Conservation (phyloP, 192 early-diverging fungal species). For the Rhizophagus clarus region DNA sequence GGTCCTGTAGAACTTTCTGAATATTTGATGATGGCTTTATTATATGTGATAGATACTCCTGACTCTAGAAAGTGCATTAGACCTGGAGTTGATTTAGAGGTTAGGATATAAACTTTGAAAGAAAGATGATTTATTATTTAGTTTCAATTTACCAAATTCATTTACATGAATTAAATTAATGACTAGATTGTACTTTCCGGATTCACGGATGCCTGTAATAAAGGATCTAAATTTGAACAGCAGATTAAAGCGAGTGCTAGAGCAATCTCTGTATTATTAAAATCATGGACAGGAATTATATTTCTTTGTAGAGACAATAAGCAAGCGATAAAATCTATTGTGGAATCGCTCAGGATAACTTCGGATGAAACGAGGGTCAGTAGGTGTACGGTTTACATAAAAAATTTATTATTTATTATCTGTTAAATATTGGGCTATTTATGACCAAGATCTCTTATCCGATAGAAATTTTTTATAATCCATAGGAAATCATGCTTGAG, state of each 20-base stretch:
- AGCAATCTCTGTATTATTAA: constrained; percentile 65
- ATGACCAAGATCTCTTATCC: constrained; percentile 21
- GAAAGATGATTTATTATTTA: not conserved
- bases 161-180: not conserved
- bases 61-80: constrained; percentile 63
- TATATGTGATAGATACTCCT: constrained; percentile 75
- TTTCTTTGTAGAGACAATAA: constrained; percentile 75
- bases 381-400: not conserved
- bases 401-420: constrained; percentile 32
- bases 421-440: constrained; percentile 17
- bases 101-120: constrained; percentile 29
- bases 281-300: constrained; percentile 80
- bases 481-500: constrained; percentile 75
- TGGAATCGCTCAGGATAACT: constrained; percentile 70
- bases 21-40: constrained; percentile 61
- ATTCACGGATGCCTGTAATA: constrained; percentile 76
- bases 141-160: not conserved
- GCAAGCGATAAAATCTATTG: constrained; percentile 67
- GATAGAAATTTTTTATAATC: constrained; percentile 9
- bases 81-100: constrained; percentile 80
- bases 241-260: constrained; percentile 64
- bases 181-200: constrained; percentile 71
- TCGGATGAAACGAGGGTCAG: constrained; percentile 69
- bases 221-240: constrained; percentile 63
- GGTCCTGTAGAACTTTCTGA: constrained; percentile 60